Base-by-base conservation (phyloP, 495 filamentous ascomycete genomes). In the Tuber magnatum region DNA sequence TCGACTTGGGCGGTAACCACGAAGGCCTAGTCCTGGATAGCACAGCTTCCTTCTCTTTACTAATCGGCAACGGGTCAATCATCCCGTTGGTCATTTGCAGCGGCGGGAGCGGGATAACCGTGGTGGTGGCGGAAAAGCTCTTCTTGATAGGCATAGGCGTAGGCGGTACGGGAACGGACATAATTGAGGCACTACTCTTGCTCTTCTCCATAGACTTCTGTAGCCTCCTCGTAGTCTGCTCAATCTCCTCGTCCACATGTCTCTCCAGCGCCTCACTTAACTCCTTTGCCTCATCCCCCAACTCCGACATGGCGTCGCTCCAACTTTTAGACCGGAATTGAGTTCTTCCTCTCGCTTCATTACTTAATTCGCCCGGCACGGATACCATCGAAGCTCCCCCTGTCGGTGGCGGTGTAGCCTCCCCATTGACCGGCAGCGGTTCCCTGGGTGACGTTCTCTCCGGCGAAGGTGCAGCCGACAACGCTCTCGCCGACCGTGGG, bases 31-130 rank as follows among this genome's bases (percentile, higher is more conserved):
- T 99, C 65, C 96, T 87, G 35, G 93, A 93, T 32, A 99, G 85
- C 9, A 97, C 92, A 61, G 92, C 93, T 79, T 97, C 93, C 84
- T 99, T 99, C 86, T 99, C 95, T 84, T 94, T 96, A 80, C 94
- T 97, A 48, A 97, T 91, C 2, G 94, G 96, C 74, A 99, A 84
- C 12, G 95, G 95, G 83, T 99, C 95, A 75, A 97, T 96, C 92
- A 98, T 94, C 70, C 96, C 90, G 81, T 97, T 94, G 24, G 91
- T 91, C 75, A 92, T 91, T 73, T 92, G 90, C 28, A 97, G 82
- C 22, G 93, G 95, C 6, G 95, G 95, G 10, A 97, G 86, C 74
- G 93, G 90, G 40, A 88, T 84, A 10, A 77, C 71, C 7, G 81
- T 78, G 1, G 86, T 87, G 74, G 91, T 91, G 74, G 91, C 91